A percentile compares a stretch with the other conserved stretches of the same genome.
These are phyloP conservation scores for Xylaria grammica DNA, from an alignment of 495 filamentous ascomycete genomes.

Conservation along the genomic window DNA sequence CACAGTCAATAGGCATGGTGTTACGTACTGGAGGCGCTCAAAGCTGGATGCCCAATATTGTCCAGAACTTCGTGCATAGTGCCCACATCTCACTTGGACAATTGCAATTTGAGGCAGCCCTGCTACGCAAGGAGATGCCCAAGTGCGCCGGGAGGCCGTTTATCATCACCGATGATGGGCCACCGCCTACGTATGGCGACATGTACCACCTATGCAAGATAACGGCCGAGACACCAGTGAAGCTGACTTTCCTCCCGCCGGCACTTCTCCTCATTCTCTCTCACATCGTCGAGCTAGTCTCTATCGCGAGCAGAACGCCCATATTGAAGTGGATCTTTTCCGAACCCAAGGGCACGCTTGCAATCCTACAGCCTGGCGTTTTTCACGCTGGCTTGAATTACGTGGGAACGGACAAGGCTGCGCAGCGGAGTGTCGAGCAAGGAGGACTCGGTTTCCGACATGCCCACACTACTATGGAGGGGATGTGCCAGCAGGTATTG, in stretches of 20 bases:
- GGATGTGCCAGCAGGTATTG: conserved; percentile 56
- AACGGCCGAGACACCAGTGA: conserved; percentile 36
- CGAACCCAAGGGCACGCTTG: conserved; percentile 40
- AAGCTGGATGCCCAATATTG: conserved; percentile 54
- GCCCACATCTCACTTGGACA: conserved; percentile 64
- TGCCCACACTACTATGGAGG: conserved; percentile 53
- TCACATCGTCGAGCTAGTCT: conserved; percentile 52
- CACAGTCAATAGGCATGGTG: conserved; percentile 15
- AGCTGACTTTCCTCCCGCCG: conserved; percentile 43
- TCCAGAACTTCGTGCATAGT: conserved; percentile 61
- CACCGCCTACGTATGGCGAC: conserved; percentile 40
- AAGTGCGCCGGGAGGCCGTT: conserved; percentile 50
- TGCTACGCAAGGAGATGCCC: conserved; percentile 44
- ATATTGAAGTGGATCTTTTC: conserved; percentile 48
- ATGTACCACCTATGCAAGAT: conserved; percentile 33
- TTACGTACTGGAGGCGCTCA: conserved; percentile 13
- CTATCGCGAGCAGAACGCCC: conserved; percentile 38
- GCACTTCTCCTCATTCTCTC: conserved; percentile 52
- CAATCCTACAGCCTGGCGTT: conserved; percentile 56
- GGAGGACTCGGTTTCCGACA: conserved; percentile 59
- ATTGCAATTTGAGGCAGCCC: conserved; percentile 60
- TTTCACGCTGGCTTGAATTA: conserved; percentile 51
- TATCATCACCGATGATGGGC: conserved; percentile 45
- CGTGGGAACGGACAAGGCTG: conserved; percentile 54
- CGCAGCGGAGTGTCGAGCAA: conserved; percentile 49